phyloP scores from a whole-genome alignment of 1,284 basidiomycete species.

The Malassezia sympodialis region DNA sequence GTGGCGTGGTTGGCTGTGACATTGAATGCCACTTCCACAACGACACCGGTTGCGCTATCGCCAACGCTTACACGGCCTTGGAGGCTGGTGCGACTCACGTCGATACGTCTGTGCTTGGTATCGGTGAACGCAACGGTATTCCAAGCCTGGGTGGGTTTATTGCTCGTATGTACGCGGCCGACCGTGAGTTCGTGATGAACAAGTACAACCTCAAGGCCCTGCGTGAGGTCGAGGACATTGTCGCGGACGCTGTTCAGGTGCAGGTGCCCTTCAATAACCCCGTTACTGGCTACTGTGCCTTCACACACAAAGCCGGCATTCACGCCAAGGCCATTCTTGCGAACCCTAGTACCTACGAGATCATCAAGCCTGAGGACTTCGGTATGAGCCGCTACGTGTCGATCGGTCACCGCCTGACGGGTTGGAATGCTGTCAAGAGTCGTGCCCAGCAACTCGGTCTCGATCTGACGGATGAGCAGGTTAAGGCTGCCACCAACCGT shows the following conservation, averaged over 20 bases:
- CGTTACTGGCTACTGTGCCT: constrained; percentile 87
- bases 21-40: constrained; percentile 99
- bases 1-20: constrained; percentile 65
- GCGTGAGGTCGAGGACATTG: constrained; percentile 95
- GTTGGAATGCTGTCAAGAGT: constrained; percentile 98
- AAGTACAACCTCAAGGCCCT: constrained; percentile 98
- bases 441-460: constrained; percentile 94
- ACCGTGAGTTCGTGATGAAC: constrained; percentile 96
- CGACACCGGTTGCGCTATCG: constrained; percentile 86
- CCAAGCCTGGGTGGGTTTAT: constrained; percentile 94
- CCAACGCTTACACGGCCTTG: constrained; percentile 94
- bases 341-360: constrained; percentile 85
- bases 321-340: constrained; percentile 99
- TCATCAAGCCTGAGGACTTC: constrained; percentile 65
- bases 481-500: constrained; percentile 90
- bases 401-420: constrained; percentile 91
- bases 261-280: constrained; percentile 93
- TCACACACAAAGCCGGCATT: constrained; percentile 99
- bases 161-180: constrained; percentile 69
- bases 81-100: constrained; percentile 99
- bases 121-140: constrained; percentile 98
- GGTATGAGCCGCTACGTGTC: constrained; percentile 95
- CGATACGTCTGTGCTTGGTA: constrained; percentile 76
- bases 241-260: constrained; percentile 96
- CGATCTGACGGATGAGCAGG: constrained; percentile 70